Evolutionary conservation across 352 stramenopile species (phyloP).

Genomic region (Phytophthora gonapodyides): DNA sequence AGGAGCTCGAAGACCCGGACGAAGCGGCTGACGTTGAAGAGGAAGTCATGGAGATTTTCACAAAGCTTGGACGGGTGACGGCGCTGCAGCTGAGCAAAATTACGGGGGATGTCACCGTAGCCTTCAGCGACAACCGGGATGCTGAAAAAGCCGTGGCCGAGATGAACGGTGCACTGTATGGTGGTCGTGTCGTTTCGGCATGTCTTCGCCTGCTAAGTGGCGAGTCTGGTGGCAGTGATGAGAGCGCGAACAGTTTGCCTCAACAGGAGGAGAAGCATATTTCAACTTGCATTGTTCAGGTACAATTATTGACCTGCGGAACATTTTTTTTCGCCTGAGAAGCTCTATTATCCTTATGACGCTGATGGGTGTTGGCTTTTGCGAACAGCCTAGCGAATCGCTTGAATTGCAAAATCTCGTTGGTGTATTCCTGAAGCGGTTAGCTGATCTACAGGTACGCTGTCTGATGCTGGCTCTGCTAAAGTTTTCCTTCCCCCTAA

Average conservation of each 20-base stretch:
- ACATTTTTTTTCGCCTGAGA: not conserved
- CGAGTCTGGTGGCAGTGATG: not conserved
- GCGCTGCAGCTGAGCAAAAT: slow-evolving; percentile 16
- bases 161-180: slow-evolving; percentile 42
- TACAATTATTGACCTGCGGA: slow-evolving; percentile 1
- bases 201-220: not conserved
- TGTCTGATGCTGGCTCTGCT: not conserved
- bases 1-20: slow-evolving; percentile 50
- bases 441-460: slow-evolving; percentile 36
- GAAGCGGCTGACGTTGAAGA: slow-evolving; percentile 43
- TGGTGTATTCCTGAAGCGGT: slow-evolving; percentile 31
- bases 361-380: not conserved
- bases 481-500: slow-evolving; percentile 1
- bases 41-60: slow-evolving; percentile 36
- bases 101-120: slow-evolving; percentile 23
- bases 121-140: slow-evolving; percentile 15
- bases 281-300: slow-evolving; percentile 11
- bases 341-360: too few species aligned
- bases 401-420: slow-evolving; percentile 19
- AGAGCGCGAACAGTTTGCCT: not conserved
- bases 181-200: slow-evolving; percentile 33
- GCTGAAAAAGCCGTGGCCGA: slow-evolving; percentile 21
- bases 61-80: slow-evolving; percentile 21
- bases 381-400: slow-evolving; percentile 14
- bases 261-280: slow-evolving; percentile 5